phyloP scores from a whole-genome alignment of 129 eudicot species.

The Escallonia herrerae region DNA sequence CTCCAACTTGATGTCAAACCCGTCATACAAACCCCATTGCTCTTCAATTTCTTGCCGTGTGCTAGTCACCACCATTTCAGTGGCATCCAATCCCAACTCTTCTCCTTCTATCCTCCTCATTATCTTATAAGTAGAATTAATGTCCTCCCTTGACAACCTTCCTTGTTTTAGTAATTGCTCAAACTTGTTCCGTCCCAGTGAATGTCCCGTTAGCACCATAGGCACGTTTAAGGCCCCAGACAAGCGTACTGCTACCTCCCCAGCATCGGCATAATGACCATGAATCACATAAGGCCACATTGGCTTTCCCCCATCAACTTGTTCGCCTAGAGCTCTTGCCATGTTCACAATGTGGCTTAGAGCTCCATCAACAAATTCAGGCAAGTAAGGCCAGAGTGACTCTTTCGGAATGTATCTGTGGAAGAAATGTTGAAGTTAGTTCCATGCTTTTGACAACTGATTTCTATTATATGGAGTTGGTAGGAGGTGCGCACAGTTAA shows the following conservation, averaged over 20 bases:
- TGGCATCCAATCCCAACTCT: constrained; percentile 67
- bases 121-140: constrained; percentile 67
- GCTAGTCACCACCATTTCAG: constrained; percentile 86
- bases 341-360: constrained; percentile 63
- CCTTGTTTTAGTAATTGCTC: constrained; percentile 79
- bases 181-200: constrained; percentile 68
- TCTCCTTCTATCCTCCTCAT: constrained; percentile 86
- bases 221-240: constrained; percentile 74
- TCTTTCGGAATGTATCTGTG: constrained; percentile 66
- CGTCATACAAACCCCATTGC: constrained; percentile 89
- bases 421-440: neutral
- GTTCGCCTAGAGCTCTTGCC: constrained; percentile 73
- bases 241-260: constrained; percentile 68
- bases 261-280: constrained; percentile 87
- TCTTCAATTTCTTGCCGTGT: constrained; percentile 85
- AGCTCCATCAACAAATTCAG: constrained; percentile 81
- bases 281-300: constrained; percentile 83
- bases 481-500: no score
- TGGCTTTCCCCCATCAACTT: constrained; percentile 51
- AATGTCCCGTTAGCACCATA: constrained; percentile 82
- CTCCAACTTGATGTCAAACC: constrained; percentile 69
- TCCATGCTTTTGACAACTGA: neutral
- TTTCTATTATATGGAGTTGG: no score
- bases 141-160: constrained; percentile 62
- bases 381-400: constrained; percentile 77